Base-by-base conservation (phyloP, 2,329 filamentous ascomycete species). In the Thielaviopsis populi region DNA sequence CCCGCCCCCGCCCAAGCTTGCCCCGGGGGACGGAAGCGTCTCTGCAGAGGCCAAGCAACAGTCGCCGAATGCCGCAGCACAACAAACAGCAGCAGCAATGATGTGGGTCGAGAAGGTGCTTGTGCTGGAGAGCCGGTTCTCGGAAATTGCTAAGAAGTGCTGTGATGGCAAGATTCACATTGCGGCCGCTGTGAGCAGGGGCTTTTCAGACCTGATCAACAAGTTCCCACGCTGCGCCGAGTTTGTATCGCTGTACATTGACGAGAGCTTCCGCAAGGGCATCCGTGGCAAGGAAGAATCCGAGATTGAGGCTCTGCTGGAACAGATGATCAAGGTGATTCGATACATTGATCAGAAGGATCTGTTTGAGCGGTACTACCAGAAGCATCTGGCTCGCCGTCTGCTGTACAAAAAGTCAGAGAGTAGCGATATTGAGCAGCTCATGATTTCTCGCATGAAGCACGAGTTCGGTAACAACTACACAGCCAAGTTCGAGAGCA, bases 361-460 rank as follows among this genome's bases (percentile, higher is more conserved):
- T 72, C 80, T 95, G 69, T 96, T 99, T 70, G 92, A 99, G 76
- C 84, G 88, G 3, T 99, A 99, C 74, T 97, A 99, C 78, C 96
- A 97, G 78, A 95, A 95, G 72, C 94, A 99, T 74, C 80, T 99
- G 27, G 92, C 89, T 54, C 87, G 89, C 66, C 85, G 94, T 61
- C 77, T 99, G 50, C 78, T 99, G 19, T 89, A 94, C 75, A 89
- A 87, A 71, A 95, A 94, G 70, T 92, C 90, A 0, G 86, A 95
- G 69, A 95, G 89, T 71, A 86, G 89, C 68, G 92, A 96, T 70
- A 89, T 91, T 0, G 94, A 99, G 75, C 91, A 92, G 72, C 87
- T 94, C 70, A 95, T 99, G 83, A 94, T 99, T 62, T 87, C 86
- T 0, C 88, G 92, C 68, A 96, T 99, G 91, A 97, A 96, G 80